These are phyloP conservation scores for Cladosporium sp. DNA, from an alignment of 2,329 filamentous ascomycete species.

Conservation along the genomic window DNA sequence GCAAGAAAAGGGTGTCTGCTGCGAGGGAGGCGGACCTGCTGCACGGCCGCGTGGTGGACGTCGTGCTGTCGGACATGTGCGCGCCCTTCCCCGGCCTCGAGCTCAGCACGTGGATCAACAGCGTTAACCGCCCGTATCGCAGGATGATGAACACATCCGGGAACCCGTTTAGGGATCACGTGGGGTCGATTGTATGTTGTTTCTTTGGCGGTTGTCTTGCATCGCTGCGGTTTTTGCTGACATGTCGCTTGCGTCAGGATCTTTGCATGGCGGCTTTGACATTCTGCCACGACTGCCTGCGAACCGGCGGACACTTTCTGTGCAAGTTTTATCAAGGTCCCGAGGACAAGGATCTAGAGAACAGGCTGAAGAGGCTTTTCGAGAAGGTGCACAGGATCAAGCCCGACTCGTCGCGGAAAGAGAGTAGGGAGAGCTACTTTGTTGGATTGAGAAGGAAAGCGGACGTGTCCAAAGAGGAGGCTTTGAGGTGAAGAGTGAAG, in stretches of 20 bases:
- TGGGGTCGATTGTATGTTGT: conserved; percentile 78
- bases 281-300: conserved; percentile 81
- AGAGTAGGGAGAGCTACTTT: conserved; percentile 70
- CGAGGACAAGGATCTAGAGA: conserved; percentile 77
- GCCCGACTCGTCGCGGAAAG: conserved; percentile 80
- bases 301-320: conserved; percentile 78
- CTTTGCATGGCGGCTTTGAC: conserved; percentile 78
- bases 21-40: conserved; percentile 33
- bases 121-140: conserved; percentile 87
- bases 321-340: conserved; percentile 95
- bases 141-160: conserved; percentile 99
- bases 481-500: conserved; percentile 29
- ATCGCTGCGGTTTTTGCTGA: neutral
- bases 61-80: conserved; percentile 99
- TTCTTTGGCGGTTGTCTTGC: neutral
- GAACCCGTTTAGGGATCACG: conserved; percentile 77
- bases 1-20: conserved; percentile 25
- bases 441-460: conserved; percentile 67
- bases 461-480: conserved; percentile 39
- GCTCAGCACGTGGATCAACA: conserved; percentile 64
- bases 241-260: conserved; percentile 53
- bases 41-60: conserved; percentile 64
- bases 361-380: conserved; percentile 69
- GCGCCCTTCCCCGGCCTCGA: conserved; percentile 72
- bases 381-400: conserved; percentile 77